A percentile compares a stretch with the other conserved stretches of the same genome.
Conservation (phyloP, 306 rosid genomes). For the peach (Prunus persica) region Prunus_persica_NCBIv2 NC_034016.1:13123501-13124000, state of each 20-base stretch:
- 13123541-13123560: conserved; percentile 34
- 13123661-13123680: conserved; percentile 35
- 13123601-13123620: neutral
- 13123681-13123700: conserved; percentile 48
- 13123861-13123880: conserved; percentile 62
- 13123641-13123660: neutral
- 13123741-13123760: conserved; percentile 43
- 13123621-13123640: neutral
- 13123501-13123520: neutral
- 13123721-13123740: conserved; percentile 50
- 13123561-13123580: conserved; percentile 33
- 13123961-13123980: conserved; percentile 41
- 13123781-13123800: conserved; percentile 60
- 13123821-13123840: conserved; percentile 43
- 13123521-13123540: neutral
- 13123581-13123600: conserved; percentile 15
- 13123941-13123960: conserved; percentile 60
- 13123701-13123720: conserved; percentile 60
- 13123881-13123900: conserved; percentile 48
- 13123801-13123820: conserved; percentile 56
- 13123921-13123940: conserved; percentile 67
- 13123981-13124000: conserved; percentile 39
- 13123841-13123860: conserved; percentile 48
- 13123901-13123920: conserved; percentile 48
- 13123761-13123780: conserved; percentile 49